Percentiles rank a stretch among this genome's conserved stretches.
Conservation (phyloP, 768 basidiomycete species). For the Hypholoma fasciculare region DNA sequence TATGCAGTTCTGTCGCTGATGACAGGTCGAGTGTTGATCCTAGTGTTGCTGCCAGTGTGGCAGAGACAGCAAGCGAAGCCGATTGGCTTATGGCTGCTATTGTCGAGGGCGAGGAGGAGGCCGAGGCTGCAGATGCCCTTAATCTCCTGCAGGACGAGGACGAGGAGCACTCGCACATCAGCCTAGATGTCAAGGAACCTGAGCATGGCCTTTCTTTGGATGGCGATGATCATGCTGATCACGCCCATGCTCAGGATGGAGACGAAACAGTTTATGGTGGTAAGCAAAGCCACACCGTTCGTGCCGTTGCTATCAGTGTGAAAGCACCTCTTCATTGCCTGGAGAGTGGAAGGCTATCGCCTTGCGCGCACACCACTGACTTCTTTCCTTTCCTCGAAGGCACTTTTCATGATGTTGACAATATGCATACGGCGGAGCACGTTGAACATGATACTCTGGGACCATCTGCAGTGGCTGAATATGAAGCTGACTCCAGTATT, state of each 20-base stretch:
- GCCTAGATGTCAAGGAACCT: slow-evolving; percentile 35
- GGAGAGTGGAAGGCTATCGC: slow-evolving; percentile 38
- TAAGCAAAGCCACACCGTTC: slow-evolving; percentile 47
- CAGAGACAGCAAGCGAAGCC: slow-evolving; percentile 75
- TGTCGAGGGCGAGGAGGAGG: slow-evolving; percentile 66
- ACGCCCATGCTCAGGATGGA: slow-evolving; percentile 28
- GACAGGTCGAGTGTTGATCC: slow-evolving; percentile 59
- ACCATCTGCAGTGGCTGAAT: slow-evolving; percentile 13
- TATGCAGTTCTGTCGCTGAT: slow-evolving; percentile 42
- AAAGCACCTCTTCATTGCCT: slow-evolving; percentile 37
- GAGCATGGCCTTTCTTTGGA: slow-evolving; percentile 30
- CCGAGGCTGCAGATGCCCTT: slow-evolving; percentile 40
- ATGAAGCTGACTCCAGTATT: slow-evolving; percentile 8
- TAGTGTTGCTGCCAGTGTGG: slow-evolving; percentile 63
- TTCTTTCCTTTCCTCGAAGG: slow-evolving; percentile 49
- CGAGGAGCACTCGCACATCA: slow-evolving; percentile 45
- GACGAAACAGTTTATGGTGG: slow-evolving; percentile 41
- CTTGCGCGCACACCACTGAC: slow-evolving; percentile 64
- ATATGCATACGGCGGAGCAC: slow-evolving; percentile 35
- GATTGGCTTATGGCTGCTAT: slow-evolving; percentile 93
- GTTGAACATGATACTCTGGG: slow-evolving; percentile 25
- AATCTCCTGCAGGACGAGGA: slow-evolving; percentile 44
- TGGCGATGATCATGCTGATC: slow-evolving; percentile 21
- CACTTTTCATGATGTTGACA: slow-evolving; percentile 39
- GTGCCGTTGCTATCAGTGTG: slow-evolving; percentile 42